phyloP scores from a whole-genome alignment of 768 basidiomycete genomes.

The Mycena haematopus region DNA sequence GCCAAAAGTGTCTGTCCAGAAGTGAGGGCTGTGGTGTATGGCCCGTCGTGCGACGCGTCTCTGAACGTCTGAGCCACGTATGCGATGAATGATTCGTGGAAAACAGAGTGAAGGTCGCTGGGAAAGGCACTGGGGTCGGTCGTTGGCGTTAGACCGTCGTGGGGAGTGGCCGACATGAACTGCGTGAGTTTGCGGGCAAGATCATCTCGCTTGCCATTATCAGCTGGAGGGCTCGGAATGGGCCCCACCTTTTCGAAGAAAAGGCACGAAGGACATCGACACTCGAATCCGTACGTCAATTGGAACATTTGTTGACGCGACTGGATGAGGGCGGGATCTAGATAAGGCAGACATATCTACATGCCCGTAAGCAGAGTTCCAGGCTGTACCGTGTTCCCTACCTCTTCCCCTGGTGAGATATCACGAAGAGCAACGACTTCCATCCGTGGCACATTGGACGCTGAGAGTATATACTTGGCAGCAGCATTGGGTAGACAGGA shows the following conservation, averaged over 20 bases:
- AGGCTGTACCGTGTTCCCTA: conserved; percentile 34
- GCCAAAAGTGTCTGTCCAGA: conserved; percentile 66
- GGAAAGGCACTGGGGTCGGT: conserved; percentile 45
- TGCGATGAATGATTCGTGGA: conserved; percentile 66
- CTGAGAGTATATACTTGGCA: conserved; percentile 59
- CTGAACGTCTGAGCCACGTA: conserved; percentile 69
- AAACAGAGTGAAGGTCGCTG: conserved; percentile 43
- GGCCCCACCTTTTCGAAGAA: conserved; percentile 46
- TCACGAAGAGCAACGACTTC: conserved; percentile 68
- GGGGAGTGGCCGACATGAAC: conserved; percentile 43
- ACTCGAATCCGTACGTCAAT: conserved; percentile 72
- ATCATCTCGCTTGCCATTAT: conserved; percentile 37
- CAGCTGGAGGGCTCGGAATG: conserved; percentile 47
- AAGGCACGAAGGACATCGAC: conserved; percentile 64
- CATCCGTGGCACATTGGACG: conserved; percentile 53
- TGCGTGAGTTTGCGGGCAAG: conserved; percentile 43
- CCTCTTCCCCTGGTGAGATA: conserved; percentile 70
- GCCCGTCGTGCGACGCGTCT: conserved; percentile 70
- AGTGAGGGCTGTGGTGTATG: conserved; percentile 56
- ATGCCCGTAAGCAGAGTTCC: conserved; percentile 1
- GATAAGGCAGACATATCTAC: conserved; percentile 77
- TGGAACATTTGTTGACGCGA: conserved; percentile 64
- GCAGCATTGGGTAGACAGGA: conserved; percentile 80
- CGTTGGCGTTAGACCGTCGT: conserved; percentile 36
- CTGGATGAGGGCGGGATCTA: conserved; percentile 77